Evolutionary conservation across 2,329 filamentous ascomycete species (phyloP).

Genomic region (Cercospora canescens): DNA sequence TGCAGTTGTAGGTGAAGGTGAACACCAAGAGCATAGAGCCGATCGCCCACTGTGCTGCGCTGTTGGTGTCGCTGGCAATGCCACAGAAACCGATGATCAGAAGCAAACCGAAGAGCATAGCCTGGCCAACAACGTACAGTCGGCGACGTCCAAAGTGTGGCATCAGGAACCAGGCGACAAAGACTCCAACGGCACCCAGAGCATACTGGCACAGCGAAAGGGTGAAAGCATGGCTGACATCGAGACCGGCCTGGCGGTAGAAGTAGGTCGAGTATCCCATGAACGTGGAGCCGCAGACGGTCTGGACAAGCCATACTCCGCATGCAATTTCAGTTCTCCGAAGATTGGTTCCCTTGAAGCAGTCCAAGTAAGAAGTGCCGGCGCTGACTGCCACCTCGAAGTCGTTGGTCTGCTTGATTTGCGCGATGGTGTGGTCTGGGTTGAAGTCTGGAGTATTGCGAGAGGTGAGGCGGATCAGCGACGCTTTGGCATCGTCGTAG

Average conservation of each 20-base stretch:
- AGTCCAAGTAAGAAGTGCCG: conserved; percentile 39
- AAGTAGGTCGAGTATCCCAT: conserved; percentile 41
- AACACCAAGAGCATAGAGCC: conserved; percentile 25
- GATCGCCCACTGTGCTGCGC: conserved; percentile 22
- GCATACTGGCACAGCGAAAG: conserved; percentile 39
- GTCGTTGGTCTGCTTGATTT: conserved; percentile 41
- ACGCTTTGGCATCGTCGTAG: conserved; percentile 28
- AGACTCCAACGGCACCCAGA: conserved; percentile 33
- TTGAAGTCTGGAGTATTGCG: conserved; percentile 20
- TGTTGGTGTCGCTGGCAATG: conserved; percentile 12
- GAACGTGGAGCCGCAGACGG: conserved; percentile 34
- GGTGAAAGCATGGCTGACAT: conserved; percentile 28
- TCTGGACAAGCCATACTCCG: conserved; percentile 40
- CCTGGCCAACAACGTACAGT: conserved; percentile 35
- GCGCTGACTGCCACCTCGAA: conserved; percentile 34
- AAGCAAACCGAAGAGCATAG: conserved; percentile 14
- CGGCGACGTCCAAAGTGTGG: conserved; percentile 36
- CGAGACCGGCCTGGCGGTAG: conserved; percentile 42
- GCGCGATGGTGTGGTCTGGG: conserved; percentile 35
- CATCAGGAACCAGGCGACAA: conserved; percentile 38
- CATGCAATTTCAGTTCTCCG: conserved; percentile 45
- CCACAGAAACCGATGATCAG: conserved; percentile 28
- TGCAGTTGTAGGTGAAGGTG: conserved; percentile 26
- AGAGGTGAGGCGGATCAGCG: conserved; percentile 30
- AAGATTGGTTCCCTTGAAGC: conserved; percentile 46